Base-by-base conservation (phyloP, 805 yeast species). In the Candida easanensis region DNA sequence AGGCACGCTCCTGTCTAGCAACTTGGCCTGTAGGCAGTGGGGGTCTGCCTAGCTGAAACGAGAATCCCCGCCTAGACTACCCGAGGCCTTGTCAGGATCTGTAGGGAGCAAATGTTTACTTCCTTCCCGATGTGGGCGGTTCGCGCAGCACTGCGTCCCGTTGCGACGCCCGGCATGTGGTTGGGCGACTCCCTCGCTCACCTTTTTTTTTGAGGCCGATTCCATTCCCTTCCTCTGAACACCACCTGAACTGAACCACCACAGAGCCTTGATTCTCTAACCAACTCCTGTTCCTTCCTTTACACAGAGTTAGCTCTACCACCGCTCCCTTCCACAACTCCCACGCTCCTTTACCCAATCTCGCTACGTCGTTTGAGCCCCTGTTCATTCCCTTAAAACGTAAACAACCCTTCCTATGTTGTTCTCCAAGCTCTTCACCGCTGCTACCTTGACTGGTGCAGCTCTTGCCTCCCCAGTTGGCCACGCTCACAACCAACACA, bases 401-500 rank as follows among this genome's bases (percentile, higher is more conserved):
- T 36, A 27, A 42, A 33, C 39, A 21, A 32, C 33, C 26, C 16
- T 42, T 31, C 32, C 37, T 14, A 77, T 76, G 81, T 73, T 74
- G 64, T 74, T 80, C 59, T 57, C 77, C 56, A 71, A 69, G 53
- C 64, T 75, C 41, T 46, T 71, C 43, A 44, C 52, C 43, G 47
- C 60, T 19, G 57, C 61, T 38, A 42, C 69, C 45, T 63, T 70
- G 36, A 77, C 82, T 42, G 60, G 78, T 44, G 56, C 79, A 21
- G 45, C 53, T 38, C 41, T 48, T 33, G 75, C 81, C 41, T 58
- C 79, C 41, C 58, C 79, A 33, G 78, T 76, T 46, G 67, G 77
- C 42, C 84, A 77, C 54, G 76, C 71, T 51, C 88, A 84, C 65
- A 76, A 75, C 59, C 64, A 65, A 50, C 79, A 78, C 61, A 79